Percentiles rank a stretch among this genome's conserved stretches.
phyloP scores from a whole-genome alignment of 129 eudicot species.

The Helianthus tuberosus region DNA sequence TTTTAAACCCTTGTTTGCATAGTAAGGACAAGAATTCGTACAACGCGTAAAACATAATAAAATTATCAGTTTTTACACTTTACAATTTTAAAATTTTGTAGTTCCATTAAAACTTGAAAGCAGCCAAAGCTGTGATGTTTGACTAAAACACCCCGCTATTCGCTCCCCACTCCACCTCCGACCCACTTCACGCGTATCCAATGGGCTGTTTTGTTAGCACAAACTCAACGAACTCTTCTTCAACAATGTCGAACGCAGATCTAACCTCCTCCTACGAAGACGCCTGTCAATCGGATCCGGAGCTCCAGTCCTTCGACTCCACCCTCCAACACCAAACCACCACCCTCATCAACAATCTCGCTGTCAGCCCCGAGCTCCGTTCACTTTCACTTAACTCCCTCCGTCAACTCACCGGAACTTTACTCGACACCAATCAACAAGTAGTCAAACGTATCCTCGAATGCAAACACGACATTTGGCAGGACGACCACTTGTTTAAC shows the following conservation, averaged over 20 bases:
- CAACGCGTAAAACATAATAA: no score
- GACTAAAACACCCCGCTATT: background rate
- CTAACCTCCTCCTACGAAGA: constrained; percentile 67
- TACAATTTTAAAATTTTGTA: background rate
- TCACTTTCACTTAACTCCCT: constrained; percentile 70
- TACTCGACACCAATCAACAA: constrained; percentile 67
- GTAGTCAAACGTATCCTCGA: constrained; percentile 55
- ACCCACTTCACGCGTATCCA: no score
- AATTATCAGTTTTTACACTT: no score
- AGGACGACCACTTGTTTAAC: constrained; percentile 47
- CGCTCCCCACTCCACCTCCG: no score
- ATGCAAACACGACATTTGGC: constrained; percentile 65
- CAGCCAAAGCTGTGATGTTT: background rate
- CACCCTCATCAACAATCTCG: constrained; percentile 58
- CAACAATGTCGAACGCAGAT: constrained; percentile 38
- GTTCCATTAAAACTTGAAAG: background rate
- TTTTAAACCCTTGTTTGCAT: no score
- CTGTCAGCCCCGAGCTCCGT: constrained; percentile 58
- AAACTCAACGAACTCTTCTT: constrained; percentile 22
- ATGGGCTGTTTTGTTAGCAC: constrained; percentile 37
- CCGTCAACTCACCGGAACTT: constrained; percentile 52
- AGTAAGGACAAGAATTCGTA: no score
- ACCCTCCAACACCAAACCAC: constrained; percentile 49
- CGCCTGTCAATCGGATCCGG: constrained; percentile 62
- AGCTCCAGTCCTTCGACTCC: constrained; percentile 60